These are phyloP conservation scores for Nyctanthes arbortristis DNA, from an alignment of 257 asterid genomes.

Conservation along the genomic window DNA sequence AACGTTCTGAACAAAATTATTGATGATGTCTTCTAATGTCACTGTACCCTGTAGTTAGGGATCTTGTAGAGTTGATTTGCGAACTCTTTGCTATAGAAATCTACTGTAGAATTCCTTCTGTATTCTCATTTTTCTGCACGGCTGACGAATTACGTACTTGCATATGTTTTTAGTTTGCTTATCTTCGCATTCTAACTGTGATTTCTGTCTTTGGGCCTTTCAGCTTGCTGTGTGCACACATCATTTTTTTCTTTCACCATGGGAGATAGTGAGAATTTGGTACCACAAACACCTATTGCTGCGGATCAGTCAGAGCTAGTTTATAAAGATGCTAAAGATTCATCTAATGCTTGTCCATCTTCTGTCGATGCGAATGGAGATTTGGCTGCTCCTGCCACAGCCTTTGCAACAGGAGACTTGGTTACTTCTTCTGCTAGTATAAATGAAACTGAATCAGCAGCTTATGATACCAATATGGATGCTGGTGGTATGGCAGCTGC, in stretches of 20 bases:
- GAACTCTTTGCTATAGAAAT: neutral
- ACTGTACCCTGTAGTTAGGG: neutral
- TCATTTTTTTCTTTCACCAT: constrained; percentile 10
- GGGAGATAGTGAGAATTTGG: constrained; percentile 36
- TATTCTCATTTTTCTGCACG: neutral
- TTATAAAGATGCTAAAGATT: constrained; percentile 29
- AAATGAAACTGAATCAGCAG: constrained; percentile 25
- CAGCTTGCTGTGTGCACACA: constrained; percentile 21
- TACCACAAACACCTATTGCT: constrained; percentile 27
- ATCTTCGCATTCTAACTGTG: neutral
- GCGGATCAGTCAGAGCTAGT: constrained; percentile 20
- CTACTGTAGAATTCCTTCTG: neutral
- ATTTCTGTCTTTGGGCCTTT: neutral
- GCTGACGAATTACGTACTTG: neutral
- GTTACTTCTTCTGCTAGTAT: constrained; percentile 22
- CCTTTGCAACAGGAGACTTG: constrained; percentile 15
- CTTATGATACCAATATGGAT: constrained; percentile 30
- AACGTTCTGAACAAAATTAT: neutral
- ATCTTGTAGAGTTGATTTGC: neutral
- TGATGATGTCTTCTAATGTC: neutral
- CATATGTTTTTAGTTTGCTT: neutral
- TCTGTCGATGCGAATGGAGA: constrained; percentile 27
- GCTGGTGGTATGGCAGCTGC: constrained; percentile 26
- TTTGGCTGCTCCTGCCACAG: constrained; percentile 20
- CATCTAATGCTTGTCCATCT: constrained; percentile 33